A percentile compares a stretch with the other conserved stretches of the same genome.
These are phyloP conservation scores for Aureobasidium leucospermi DNA, from an alignment of 2,329 filamentous ascomycete species.

Conservation along the genomic window DNA sequence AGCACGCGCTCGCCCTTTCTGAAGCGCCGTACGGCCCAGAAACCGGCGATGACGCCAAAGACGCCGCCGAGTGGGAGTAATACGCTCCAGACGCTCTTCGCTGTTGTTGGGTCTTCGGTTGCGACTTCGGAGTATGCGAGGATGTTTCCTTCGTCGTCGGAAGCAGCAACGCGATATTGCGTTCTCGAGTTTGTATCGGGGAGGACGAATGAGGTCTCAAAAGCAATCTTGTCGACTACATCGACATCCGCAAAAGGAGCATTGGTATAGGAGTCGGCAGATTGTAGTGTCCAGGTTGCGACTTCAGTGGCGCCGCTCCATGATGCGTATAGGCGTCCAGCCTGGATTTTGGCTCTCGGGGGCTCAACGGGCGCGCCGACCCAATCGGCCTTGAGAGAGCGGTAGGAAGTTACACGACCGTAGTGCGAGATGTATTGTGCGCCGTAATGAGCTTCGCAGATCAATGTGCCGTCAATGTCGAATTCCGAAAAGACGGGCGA, in stretches of 20 bases:
- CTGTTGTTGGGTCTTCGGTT: not conserved
- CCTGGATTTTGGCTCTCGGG: slow-evolving; percentile 30
- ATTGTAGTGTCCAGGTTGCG: slow-evolving; percentile 18
- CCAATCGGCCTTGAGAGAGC: slow-evolving; percentile 37
- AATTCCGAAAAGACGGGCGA: slow-evolving; percentile 33
- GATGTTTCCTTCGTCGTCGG: slow-evolving; percentile 16
- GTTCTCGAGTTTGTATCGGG: not conserved
- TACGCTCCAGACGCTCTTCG: slow-evolving; percentile 1
- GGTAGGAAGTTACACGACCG: slow-evolving; percentile 37
- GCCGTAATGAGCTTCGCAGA: slow-evolving; percentile 47
- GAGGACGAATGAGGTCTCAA: slow-evolving; percentile 16
- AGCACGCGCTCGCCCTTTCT: not conserved
- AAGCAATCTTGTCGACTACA: slow-evolving; percentile 13
- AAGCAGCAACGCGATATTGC: slow-evolving; percentile 18
- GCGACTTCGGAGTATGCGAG: slow-evolving; percentile 14
- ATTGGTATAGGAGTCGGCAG: slow-evolving; percentile 16
- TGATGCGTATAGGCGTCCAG: slow-evolving; percentile 16
- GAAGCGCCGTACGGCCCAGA: not conserved
- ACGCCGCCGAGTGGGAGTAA: not conserved
- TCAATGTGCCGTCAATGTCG: slow-evolving; percentile 36
- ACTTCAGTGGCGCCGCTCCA: slow-evolving; percentile 19
- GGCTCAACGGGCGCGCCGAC: not conserved
- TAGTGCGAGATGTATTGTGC: slow-evolving; percentile 28
- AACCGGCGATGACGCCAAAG: not conserved
- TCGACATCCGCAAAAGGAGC: slow-evolving; percentile 14